Conservation (phyloP, 1,284 basidiomycete species). For the Ganoderma boninense region DNA sequence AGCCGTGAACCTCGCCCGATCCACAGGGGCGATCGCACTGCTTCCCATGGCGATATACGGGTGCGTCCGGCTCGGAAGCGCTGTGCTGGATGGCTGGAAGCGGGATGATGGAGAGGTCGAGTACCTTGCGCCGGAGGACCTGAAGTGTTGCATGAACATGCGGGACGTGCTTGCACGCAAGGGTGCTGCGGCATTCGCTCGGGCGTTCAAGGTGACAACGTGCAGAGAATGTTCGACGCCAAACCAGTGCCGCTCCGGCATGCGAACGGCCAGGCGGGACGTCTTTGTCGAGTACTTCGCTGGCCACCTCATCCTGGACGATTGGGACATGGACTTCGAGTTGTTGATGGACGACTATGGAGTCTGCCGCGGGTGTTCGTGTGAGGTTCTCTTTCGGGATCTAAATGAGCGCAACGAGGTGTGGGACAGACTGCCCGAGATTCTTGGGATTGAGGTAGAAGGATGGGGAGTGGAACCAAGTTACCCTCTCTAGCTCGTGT, state of each 20-base stretch:
- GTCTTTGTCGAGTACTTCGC: neutral
- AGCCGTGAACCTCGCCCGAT: slow-evolving; percentile 20
- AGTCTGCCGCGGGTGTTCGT: neutral
- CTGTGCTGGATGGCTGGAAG: slow-evolving; percentile 8
- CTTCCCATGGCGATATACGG: slow-evolving; percentile 9
- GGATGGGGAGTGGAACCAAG: neutral
- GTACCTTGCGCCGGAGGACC: slow-evolving; percentile 9
- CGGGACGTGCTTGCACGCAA: neutral
- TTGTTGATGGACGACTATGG: neutral
- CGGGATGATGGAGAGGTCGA: slow-evolving; percentile 14
- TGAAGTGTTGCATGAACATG: slow-evolving; percentile 7
- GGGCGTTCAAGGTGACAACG: neutral
- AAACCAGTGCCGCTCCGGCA: neutral
- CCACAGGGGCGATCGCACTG: neutral
- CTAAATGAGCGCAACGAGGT: neutral
- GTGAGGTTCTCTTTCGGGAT: neutral
- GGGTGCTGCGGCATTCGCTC: neutral
- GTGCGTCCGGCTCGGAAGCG: slow-evolving; percentile 4
- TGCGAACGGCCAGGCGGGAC: neutral
- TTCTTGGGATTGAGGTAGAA: neutral
- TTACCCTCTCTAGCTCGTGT: neutral
- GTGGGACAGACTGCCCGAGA: neutral
- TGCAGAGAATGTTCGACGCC: neutral
- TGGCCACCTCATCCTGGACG: neutral
- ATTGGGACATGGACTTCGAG: neutral